Percentiles rank a stretch among this genome's conserved stretches.
Conservation (phyloP, 108 stramenopile genomes). For the Fistulifera solaris region DNA sequence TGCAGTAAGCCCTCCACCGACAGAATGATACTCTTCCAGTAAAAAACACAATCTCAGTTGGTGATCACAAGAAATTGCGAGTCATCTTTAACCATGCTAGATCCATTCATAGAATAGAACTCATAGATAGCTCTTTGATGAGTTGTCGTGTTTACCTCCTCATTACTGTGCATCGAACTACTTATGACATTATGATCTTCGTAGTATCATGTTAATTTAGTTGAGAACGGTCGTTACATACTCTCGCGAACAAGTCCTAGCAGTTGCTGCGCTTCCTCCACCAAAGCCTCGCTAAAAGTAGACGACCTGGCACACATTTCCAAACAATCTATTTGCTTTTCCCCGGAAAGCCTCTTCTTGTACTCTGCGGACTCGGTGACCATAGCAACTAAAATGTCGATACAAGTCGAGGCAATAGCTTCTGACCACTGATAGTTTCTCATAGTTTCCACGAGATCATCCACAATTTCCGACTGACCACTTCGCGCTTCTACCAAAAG, state of each 20-base stretch:
- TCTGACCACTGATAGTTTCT: slow-evolving; percentile 16
- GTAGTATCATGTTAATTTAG: too few relatives aligned
- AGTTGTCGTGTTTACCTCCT: neutral
- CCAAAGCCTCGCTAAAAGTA: neutral
- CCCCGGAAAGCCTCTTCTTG: neutral
- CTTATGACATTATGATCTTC: too few relatives aligned
- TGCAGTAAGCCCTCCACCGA: neutral
- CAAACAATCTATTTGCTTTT: neutral
- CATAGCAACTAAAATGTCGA: neutral
- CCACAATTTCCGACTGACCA: neutral
- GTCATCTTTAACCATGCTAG: neutral
- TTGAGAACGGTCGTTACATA: too few relatives aligned
- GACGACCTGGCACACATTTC: neutral
- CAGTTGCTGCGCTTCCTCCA: neutral
- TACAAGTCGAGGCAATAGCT: neutral
- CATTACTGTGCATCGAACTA: neutral
- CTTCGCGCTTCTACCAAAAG: slow-evolving; percentile 4
- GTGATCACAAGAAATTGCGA: neutral
- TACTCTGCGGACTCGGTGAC: neutral
- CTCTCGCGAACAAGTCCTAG: neutral
- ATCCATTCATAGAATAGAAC: neutral
- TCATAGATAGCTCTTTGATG: neutral
- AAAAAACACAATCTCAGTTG: neutral
- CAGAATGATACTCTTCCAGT: neutral
- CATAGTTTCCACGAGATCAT: slow-evolving; percentile 11